Evolutionary conservation across 2,329 filamentous ascomycete genomes (phyloP).

Genomic region (Triangularia verruculosa): DNA sequence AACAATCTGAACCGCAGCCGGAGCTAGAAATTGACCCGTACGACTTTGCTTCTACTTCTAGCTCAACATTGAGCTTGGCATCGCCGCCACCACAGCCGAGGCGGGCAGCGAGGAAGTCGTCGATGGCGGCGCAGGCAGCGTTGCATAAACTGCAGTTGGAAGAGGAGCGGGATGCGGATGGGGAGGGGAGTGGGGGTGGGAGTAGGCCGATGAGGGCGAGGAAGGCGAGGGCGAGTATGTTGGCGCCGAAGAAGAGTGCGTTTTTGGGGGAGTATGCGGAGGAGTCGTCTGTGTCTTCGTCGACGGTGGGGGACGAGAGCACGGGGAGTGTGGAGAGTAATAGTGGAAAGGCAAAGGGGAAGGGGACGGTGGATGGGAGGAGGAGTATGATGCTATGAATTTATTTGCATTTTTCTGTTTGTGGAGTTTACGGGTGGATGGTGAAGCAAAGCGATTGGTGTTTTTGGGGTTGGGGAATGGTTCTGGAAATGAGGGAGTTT

Average conservation of each 20-base stretch:
- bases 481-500: background rate
- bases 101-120: conserved; percentile 18
- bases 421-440: too few relatives aligned
- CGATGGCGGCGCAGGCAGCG: conserved; percentile 22
- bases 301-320: conserved; percentile 30
- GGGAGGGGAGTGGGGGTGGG: conserved; percentile 26
- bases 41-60: background rate
- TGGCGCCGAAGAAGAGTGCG: conserved; percentile 35
- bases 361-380: conserved; percentile 43
- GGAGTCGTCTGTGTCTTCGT: conserved; percentile 21
- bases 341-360: conserved; percentile 19
- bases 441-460: too few relatives aligned
- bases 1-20: background rate
- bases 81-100: background rate
- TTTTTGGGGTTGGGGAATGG: background rate
- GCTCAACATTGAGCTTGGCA: background rate
- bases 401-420: background rate
- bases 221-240: conserved; percentile 44
- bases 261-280: conserved; percentile 29
- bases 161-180: conserved; percentile 29
- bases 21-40: conserved; percentile 1
- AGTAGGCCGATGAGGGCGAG: conserved; percentile 19
- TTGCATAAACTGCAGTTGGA: conserved; percentile 27
- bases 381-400: conserved; percentile 60
- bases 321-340: conserved; percentile 17